These are phyloP conservation scores for Xerocomus spinulosus DNA, from an alignment of 768 basidiomycete genomes.

Conservation along the genomic window DNA sequence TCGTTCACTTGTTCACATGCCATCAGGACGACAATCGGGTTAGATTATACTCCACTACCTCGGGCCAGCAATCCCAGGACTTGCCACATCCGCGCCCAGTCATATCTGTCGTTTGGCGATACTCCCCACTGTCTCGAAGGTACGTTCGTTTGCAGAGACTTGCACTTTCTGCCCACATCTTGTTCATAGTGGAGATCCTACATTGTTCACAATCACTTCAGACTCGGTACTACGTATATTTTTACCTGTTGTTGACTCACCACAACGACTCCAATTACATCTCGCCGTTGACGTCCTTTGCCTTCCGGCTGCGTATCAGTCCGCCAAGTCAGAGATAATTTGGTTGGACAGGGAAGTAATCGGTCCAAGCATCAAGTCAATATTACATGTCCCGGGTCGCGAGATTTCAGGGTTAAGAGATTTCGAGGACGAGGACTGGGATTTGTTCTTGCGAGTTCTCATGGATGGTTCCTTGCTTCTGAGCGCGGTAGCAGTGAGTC, in stretches of 20 bases:
- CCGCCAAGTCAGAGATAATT: conserved; percentile 49
- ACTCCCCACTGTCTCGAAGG: conserved; percentile 63
- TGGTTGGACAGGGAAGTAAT: conserved; percentile 66
- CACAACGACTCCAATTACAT: conserved; percentile 80
- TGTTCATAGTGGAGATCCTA: conserved; percentile 58
- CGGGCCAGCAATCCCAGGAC: conserved; percentile 60
- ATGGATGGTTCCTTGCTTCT: conserved; percentile 70
- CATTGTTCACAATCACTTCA: conserved; percentile 79
- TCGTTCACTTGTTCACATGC: conserved; percentile 5
- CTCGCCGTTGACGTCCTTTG: conserved; percentile 68
- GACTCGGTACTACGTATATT: conserved; percentile 83
- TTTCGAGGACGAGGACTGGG: conserved; percentile 69
- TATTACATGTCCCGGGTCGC: conserved; percentile 33
- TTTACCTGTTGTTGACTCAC: conserved; percentile 82
- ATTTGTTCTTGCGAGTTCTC: conserved; percentile 70
- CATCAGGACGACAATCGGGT: conserved; percentile 53
- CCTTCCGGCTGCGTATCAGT: conserved; percentile 40
- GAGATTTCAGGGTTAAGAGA: conserved; percentile 48
- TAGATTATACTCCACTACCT: conserved; percentile 67
- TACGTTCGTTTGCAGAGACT: conserved; percentile 30
- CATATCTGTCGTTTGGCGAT: conserved; percentile 66
- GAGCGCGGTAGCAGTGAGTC: conserved; percentile 65
- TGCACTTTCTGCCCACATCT: conserved; percentile 3
- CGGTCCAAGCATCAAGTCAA: conserved; percentile 40
- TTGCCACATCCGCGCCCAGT: conserved; percentile 75